phyloP scores from a whole-genome alignment of 2,329 filamentous ascomycete genomes.

The Cladophialophora exuberans region DNA sequence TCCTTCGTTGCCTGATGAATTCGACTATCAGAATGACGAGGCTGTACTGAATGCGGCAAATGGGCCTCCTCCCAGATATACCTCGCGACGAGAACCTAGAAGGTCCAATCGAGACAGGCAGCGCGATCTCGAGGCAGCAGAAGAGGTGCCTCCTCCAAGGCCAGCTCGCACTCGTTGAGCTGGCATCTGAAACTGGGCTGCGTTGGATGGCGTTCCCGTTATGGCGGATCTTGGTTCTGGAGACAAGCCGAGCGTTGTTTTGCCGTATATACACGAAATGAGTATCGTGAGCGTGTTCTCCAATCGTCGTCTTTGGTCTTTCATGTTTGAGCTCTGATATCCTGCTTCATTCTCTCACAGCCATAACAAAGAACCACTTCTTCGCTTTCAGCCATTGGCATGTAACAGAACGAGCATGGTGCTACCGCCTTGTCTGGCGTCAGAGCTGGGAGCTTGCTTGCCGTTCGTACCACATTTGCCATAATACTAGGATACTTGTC shows the following conservation, averaged over 20 bases:
- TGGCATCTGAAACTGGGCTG: not conserved
- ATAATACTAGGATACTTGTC: conserved; percentile 87
- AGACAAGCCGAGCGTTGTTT: conserved; percentile 2
- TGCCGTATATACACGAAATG: not conserved
- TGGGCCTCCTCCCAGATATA: conserved; percentile 28
- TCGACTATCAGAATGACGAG: conserved; percentile 34
- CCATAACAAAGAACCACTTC: conserved; percentile 43
- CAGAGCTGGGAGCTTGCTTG: conserved; percentile 69
- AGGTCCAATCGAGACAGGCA: conserved; percentile 35
- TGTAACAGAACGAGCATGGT: conserved; percentile 66
- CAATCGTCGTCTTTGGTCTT: not conserved
- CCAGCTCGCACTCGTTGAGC: conserved; percentile 31
- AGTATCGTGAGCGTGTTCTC: not conserved
- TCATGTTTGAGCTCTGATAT: conserved; percentile 21
- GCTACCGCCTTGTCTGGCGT: conserved; percentile 52
- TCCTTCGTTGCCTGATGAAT: conserved; percentile 39
- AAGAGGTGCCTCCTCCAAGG: conserved; percentile 21
- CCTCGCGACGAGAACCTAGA: conserved; percentile 33
- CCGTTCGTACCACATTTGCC: conserved; percentile 90
- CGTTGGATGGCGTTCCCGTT: not conserved
- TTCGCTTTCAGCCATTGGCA: not conserved
- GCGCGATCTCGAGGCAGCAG: conserved; percentile 32
- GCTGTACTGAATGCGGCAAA: conserved; percentile 31
- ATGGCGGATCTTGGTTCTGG: not conserved
- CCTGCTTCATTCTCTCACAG: conserved; percentile 44